Base-by-base conservation (phyloP, 1,284 basidiomycete species). In the Caloboletus firmus region DNA sequence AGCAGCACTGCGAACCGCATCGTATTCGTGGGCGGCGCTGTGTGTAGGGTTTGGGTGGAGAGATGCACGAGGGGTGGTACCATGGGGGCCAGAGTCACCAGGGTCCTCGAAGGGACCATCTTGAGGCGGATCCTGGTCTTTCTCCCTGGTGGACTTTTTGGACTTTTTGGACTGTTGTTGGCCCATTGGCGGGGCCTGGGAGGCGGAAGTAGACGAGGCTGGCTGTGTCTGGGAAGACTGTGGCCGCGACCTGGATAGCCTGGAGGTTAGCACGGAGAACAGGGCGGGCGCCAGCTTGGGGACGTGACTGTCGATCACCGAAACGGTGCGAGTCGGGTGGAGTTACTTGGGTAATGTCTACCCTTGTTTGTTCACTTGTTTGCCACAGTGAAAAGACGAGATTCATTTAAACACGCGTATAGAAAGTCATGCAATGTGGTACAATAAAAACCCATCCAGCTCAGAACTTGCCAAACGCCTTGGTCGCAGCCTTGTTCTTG, bases 381-480 rank as follows among this genome's bases (percentile, higher is more conserved):
- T 69, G 45, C 61, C 39, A 56, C 40, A 18, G 32, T 8, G 22
- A 56, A 36, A 40, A 42, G 49, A 28, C 26, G 26, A 28, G 26
- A 28, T 28, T 39, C 39, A 64, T 72, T 72, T 66, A 64, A 64
- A 34, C 62, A 60, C 62, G 65, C 62, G 62, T 62, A 68, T 68
- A 69, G 60, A 62, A 63, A 63, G 28, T 18, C 55, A 64, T 61
- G 70, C 59, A 61, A 53, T 55, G 59, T 59, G 56, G 32, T 66
- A 64, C 59, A 52, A 52, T 53, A 56, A 55, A 43, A 48, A n/a
- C 39, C 59, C 58, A 59, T 62, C 66, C 72, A 13, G 52, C 63
- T 69, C 83, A 98, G 85, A 97, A 98, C 85, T 95, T 96, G 78
- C 85, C 84, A 79, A 98, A 98, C 60, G 90, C 80, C 83, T 95